Evolutionary conservation across 192 early-diverging fungal genomes (phyloP), one percentile per base, ranked within the genome.

Genomic region (Spizellomyces punctatus): DNA sequence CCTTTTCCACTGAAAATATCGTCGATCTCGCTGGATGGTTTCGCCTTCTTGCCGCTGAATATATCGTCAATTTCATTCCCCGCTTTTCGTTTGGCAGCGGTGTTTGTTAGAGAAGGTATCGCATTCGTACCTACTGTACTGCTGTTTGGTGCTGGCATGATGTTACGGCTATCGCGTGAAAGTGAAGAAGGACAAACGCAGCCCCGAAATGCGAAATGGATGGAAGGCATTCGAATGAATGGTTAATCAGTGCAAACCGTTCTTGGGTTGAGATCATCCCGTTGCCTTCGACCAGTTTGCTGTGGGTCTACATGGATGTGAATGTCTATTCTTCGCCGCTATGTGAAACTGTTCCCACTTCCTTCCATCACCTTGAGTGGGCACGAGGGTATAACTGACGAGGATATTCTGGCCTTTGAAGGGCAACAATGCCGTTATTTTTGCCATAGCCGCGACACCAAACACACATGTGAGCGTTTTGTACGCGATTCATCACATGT

Each of bases 21-120:
- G 27, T 71, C 69, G 19, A 71, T 71, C 52, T 71, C 69, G 50
- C 59, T 71, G 59, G 59, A 42, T 9, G 19, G 42, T 64, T 72
- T 72, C 14, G 60, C 27, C 43, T 64, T 72, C 43, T 72, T 72
- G 16, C 71, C 71, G 44, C 61, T 56, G 2, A 72, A 72, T 17
- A 72, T 72, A 44, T 72, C 71, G 50, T 72, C 71, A 22, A 72
- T 72, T 56, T 72, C 71, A 57, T 46, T 56, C 45, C 57, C 49
- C 7, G 50, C 50, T 64, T 72, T 72, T 63, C 63, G 63, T 72
- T 54, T 54, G 12, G 50, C 50, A 0, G 17, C 12, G 17, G 12
- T 2, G 12, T 19, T 54, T 19, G 17, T 54, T 19, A 4, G 17
- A n/a, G 50, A 0, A 12, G 50, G 12, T 4, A 54, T 0, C 12